Evolutionary conservation across 2,329 filamentous ascomycete genomes (phyloP), one percentile per base, ranked within the genome.

Genomic region (Aspergillus sp.): DNA sequence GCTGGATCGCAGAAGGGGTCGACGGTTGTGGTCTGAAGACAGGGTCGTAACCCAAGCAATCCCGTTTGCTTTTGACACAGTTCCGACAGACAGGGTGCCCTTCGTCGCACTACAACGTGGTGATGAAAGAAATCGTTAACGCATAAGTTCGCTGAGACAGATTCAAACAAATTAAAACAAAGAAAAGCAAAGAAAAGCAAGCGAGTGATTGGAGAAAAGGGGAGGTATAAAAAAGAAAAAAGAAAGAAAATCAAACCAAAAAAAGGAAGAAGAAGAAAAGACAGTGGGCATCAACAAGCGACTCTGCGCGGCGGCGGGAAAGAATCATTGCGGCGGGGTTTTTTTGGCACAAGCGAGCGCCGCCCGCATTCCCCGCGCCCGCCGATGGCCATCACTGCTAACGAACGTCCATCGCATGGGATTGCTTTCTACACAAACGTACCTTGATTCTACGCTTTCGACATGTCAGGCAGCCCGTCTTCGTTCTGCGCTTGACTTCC

Each of bases 11-110:
- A 42, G 85, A 77, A 29, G 85, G 85, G 12, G 63, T 61, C 45
- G 82, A 80, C 41, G 78, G 71, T 58, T 84, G 81, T 88, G 71
- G 88, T 83, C 67, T 80, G 72, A 83, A 83, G 53, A 83, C 80
- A 33, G 80, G 80, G 59, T 84, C 81, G 76, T 83, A 84, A 49
- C 81, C 81, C 51, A 82, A 64, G 60, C 81, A 84, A 62, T 82
- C 79, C 58, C 81, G 78, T 62, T 83, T 83, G 67, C 78, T 82
- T 63, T 84, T 84, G 56, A 79, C 74, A 59, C 81, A 84, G 62
- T 84, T 84, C 57, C 79, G 72, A 75, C 93, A 98, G 50, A 85
- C 83, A 26, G 93, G 93, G 68, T 95, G 89, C 51, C 82, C 83
- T 76, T 98, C 93, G 79, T 97, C 93, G 73, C 93, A 98, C 93